Evolutionary conservation across 148 eudicot species (phyloP).

Genomic region (Agrostemma githago): DNA sequence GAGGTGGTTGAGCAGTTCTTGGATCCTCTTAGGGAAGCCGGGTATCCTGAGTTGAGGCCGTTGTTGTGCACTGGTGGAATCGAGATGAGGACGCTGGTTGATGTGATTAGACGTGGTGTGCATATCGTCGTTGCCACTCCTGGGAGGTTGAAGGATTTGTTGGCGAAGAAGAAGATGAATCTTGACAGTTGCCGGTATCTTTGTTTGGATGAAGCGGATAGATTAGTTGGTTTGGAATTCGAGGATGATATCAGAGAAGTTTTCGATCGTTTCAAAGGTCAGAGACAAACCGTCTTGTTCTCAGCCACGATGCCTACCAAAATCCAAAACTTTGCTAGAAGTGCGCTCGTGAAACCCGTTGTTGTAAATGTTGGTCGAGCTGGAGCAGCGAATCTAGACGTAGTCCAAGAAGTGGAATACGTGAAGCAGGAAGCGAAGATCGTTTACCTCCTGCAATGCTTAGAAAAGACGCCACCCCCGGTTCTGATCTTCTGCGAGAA

Average conservation of each 20-base stretch:
- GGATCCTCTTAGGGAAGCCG: constrained; percentile 42
- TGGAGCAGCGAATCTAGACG: constrained; percentile 92
- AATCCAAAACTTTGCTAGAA: constrained; percentile 79
- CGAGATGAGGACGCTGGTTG: constrained; percentile 71
- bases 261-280: constrained; percentile 82
- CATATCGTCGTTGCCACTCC: constrained; percentile 97
- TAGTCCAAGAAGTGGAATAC: constrained; percentile 88
- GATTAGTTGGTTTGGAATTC: constrained; percentile 75
- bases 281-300: constrained; percentile 82
- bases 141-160: constrained; percentile 83
- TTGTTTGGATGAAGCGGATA: constrained; percentile 85
- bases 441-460: constrained; percentile 87
- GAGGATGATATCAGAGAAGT: constrained; percentile 95
- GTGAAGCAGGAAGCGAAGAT: constrained; percentile 89
- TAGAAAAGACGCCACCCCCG: constrained; percentile 91
- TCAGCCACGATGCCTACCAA: constrained; percentile 95
- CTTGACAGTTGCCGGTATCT: constrained; percentile 53
- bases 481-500: constrained; percentile 89
- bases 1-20: constrained; percentile 74
- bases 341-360: constrained; percentile 76
- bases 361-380: constrained; percentile 87
- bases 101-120: constrained; percentile 68
- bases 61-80: constrained; percentile 88
- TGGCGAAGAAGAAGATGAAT: constrained; percentile 59
- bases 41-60: constrained; percentile 69